Conservation (phyloP, 768 basidiomycete species). For the Leucocoprinus birnbaumii region DNA sequence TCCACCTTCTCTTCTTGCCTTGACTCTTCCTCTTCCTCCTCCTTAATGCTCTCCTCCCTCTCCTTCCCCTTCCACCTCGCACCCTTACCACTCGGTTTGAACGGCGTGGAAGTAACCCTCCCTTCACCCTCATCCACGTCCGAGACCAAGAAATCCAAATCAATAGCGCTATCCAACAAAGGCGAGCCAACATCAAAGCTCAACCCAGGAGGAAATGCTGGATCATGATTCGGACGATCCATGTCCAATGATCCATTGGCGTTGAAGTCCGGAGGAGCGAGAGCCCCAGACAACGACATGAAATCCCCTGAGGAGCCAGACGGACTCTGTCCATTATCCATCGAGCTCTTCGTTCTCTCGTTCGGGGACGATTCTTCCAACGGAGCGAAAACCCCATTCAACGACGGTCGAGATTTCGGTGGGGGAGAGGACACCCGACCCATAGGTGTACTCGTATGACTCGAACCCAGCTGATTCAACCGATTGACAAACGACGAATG, state of each 20-base stretch:
- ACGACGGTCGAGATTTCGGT: slow-evolving; percentile 38
- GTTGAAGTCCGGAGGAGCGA: slow-evolving; percentile 38
- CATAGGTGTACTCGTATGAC: slow-evolving; percentile 24
- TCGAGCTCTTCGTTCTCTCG: slow-evolving; percentile 8
- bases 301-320: background rate
- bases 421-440: slow-evolving; percentile 26
- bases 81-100: slow-evolving; percentile 22
- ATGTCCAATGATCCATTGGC: slow-evolving; percentile 54
- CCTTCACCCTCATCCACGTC: slow-evolving; percentile 17
- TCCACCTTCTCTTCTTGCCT: slow-evolving; percentile 18
- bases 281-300: slow-evolving; percentile 30
- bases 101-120: slow-evolving; percentile 44
- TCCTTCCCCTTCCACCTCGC: slow-evolving; percentile 37
- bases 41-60: slow-evolving; percentile 16
- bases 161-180: slow-evolving; percentile 28
- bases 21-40: slow-evolving; percentile 14
- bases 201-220: slow-evolving; percentile 42
- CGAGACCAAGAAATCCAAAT: slow-evolving; percentile 30
- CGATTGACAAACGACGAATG: slow-evolving; percentile 27
- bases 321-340: background rate
- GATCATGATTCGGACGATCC: slow-evolving; percentile 52
- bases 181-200: slow-evolving; percentile 36
- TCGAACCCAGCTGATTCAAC: slow-evolving; percentile 24
- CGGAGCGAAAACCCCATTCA: slow-evolving; percentile 52
- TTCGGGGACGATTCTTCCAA: slow-evolving; percentile 20